Percentiles rank a stretch among this genome's conserved stretches.
Evolutionary conservation across 148 eudicot genomes (phyloP).

Genomic region (Mesembryanthemum crystallinum): DNA sequence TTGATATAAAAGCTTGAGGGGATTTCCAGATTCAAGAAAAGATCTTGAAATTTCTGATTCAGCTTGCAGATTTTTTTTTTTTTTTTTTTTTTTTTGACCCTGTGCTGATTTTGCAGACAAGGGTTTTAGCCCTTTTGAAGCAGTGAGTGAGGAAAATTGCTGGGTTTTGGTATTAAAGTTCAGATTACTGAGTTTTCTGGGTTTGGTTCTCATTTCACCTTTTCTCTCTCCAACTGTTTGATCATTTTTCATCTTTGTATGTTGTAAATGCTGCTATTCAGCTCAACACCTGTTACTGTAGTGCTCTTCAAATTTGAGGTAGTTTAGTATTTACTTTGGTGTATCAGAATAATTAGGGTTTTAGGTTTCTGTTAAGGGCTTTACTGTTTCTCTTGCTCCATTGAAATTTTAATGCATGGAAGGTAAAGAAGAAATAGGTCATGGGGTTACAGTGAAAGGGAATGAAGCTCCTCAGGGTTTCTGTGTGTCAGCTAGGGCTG

Average conservation of each 20-base stretch:
- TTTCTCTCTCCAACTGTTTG: conserved; percentile 12
- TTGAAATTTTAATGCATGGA: conserved; percentile 61
- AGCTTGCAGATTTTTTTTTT: conserved; percentile 11
- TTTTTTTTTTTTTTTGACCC: not conserved
- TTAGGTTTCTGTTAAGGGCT: conserved; percentile 24
- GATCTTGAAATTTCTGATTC: conserved; percentile 32
- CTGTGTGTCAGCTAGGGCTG: conserved; percentile 41
- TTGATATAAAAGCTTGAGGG: conserved; percentile 13
- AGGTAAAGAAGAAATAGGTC: conserved; percentile 50
- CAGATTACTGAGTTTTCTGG: conserved; percentile 18
- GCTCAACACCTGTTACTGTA: conserved; percentile 23
- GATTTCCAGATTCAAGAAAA: conserved; percentile 28
- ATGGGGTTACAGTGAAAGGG: conserved; percentile 40
- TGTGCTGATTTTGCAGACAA: conserved; percentile 17
- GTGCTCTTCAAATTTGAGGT: conserved; percentile 8
- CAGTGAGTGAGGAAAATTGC: conserved; percentile 4
- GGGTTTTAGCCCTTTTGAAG: conserved; percentile 23
- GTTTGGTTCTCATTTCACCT: conserved; percentile 14
- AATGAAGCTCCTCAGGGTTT: conserved; percentile 45
- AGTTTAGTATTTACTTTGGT: conserved; percentile 16
- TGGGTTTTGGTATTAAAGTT: conserved; percentile 14
- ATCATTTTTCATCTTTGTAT: conserved; percentile 15
- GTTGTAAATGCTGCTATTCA: conserved; percentile 27
- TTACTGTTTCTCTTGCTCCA: conserved; percentile 14
- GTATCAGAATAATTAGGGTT: conserved; percentile 26